phyloP scores from a whole-genome alignment of 1,284 basidiomycete species.

The Microbotryum saponariae region DNA sequence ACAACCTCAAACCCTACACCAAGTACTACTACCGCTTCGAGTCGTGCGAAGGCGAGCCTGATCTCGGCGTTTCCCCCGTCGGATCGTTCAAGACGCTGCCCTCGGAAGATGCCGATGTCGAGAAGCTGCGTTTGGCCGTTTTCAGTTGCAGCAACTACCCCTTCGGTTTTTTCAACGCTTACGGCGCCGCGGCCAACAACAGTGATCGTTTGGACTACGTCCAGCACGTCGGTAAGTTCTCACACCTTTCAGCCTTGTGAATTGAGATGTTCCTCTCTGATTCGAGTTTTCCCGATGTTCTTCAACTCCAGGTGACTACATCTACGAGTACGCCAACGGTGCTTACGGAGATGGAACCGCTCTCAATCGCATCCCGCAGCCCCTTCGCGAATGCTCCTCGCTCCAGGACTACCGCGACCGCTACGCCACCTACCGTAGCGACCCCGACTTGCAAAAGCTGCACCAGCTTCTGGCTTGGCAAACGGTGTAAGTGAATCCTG shows the following conservation, averaged over 20 bases:
- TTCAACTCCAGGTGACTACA: conserved; percentile 25
- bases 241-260: not conserved
- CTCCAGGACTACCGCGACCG: conserved; percentile 58
- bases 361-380: conserved; percentile 36
- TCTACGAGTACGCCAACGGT: conserved; percentile 35
- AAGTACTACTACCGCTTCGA: conserved; percentile 57
- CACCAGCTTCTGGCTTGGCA: conserved; percentile 55
- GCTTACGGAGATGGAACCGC: conserved; percentile 40
- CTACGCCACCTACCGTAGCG: conserved; percentile 55
- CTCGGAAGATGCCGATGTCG: conserved; percentile 42
- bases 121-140: conserved; percentile 48
- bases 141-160: conserved; percentile 31
- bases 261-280: not conserved
- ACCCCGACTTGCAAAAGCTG: conserved; percentile 48
- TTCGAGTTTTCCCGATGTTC: not conserved
- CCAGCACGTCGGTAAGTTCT: conserved; percentile 56
- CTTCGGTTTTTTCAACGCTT: conserved; percentile 61
- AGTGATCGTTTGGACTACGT: conserved; percentile 52
- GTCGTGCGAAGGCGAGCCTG: conserved; percentile 48
- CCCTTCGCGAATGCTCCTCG: conserved; percentile 52
- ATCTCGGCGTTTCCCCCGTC: conserved; percentile 42
- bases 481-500: conserved; percentile 36
- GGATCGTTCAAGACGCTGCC: conserved; percentile 47
- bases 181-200: conserved; percentile 54
- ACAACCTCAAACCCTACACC: conserved; percentile 50